Base-by-base conservation (phyloP, 768 basidiomycete species). In the Lactarius trivialis region DNA sequence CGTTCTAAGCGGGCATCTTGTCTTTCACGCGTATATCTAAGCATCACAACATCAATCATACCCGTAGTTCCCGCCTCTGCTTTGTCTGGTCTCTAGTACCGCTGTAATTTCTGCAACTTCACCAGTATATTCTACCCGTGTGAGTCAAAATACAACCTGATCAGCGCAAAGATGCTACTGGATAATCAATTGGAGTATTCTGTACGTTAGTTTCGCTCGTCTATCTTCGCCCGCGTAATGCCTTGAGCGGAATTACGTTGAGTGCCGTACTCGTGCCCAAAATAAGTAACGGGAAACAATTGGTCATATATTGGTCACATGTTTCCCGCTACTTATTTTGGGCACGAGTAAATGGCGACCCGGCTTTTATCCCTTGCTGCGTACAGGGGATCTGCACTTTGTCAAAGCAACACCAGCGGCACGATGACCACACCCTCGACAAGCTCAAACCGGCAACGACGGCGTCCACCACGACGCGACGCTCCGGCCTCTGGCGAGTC, bases 1-100 rank as follows among this genome's bases (percentile, higher is more conserved):
- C 89, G 48, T 88, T 87, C 72, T 88, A 60, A 48, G 54, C 37
- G 54, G 58, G 51, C n/a, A 45, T 36, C 21, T 34, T 50, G 51
- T 63, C 54, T 21, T 51, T 30, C 14, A 28, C 48, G 51, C 54
- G 32, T 50, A 64, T 60, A 64, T 55, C 58, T 64, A 64, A 55
- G 45, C 33, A 48, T 55, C 58, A 51, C 54, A 43, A 24, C 53
- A 60, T 60, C 58, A 50, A 26, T 21, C 62, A 63, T 64, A 64
- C 63, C 58, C 37, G 19, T 55, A 60, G 51, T 55, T 60, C 54
- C 63, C 57, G 36, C 53, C 58, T 19, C 60, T 58, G 63, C 63
- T 64, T 64, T 64, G 24, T 50, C 58, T 30, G 58, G 58, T 58
- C 24, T 39, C 54, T 50, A 50, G 57, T 41, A 41, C 54, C 53